These are phyloP conservation scores for Suhomyces coccinellae DNA, from an alignment of 1,139 yeast genomes.

Conservation along the genomic window DNA sequence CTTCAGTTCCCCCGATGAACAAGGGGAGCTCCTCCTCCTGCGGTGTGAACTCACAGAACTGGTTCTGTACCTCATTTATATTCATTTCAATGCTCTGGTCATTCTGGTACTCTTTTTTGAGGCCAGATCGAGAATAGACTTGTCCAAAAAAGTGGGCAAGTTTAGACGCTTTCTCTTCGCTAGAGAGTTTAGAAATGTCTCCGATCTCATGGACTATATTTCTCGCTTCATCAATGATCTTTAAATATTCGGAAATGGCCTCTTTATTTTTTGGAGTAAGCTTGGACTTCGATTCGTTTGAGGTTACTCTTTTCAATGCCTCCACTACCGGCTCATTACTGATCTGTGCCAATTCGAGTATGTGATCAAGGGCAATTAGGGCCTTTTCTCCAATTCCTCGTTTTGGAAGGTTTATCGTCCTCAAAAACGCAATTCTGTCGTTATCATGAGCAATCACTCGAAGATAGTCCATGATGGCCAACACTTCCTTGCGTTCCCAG, in stretches of 20 bases:
- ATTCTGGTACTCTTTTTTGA: conserved; percentile 30
- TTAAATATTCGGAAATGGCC: conserved; percentile 29
- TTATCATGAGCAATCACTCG: conserved; percentile 56
- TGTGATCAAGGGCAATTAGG: conserved; percentile 37
- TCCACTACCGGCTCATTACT: conserved; percentile 5
- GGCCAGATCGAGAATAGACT: conserved; percentile 31
- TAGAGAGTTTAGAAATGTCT: conserved; percentile 15
- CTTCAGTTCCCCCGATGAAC: conserved; percentile 22
- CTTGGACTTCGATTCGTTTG: conserved; percentile 7
- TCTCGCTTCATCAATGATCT: conserved; percentile 31
- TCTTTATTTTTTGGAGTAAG: conserved; percentile 16
- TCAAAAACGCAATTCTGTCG: conserved; percentile 59
- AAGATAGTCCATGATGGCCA: conserved; percentile 60
- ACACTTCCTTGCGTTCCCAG: conserved; percentile 77
- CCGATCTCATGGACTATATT: conserved; percentile 10
- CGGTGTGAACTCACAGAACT: conserved; percentile 47
- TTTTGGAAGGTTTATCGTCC: conserved; percentile 61
- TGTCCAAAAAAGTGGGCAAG: conserved; percentile 24
- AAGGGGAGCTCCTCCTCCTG: conserved; percentile 37
- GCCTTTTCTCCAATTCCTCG: conserved; percentile 72
- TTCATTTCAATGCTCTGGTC: conserved; percentile 37
- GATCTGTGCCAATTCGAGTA: conserved; percentile 9
- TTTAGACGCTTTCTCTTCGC: conserved; percentile 9
- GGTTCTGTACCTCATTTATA: conserved; percentile 44
- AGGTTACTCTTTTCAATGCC: neutral